Evolutionary conservation across 306 rosid species (phyloP).

Genomic region (Hippophae gyantsensis): DNA sequence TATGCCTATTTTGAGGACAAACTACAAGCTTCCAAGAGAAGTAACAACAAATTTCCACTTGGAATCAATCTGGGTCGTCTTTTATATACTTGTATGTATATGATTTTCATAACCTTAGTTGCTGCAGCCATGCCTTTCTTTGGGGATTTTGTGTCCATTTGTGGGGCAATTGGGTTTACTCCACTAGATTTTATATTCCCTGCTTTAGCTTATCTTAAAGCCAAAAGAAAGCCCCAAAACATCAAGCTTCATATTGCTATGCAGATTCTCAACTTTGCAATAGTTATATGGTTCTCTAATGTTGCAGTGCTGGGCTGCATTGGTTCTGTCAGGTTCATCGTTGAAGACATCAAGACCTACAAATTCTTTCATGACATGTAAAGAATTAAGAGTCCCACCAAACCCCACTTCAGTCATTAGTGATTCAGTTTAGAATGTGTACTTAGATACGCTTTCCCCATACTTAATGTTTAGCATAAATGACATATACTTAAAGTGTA

Average conservation of each 20-base stretch:
- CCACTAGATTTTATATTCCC: conserved; percentile 69
- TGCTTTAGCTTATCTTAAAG: conserved; percentile 63
- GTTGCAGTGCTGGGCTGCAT: conserved; percentile 68
- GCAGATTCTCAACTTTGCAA: conserved; percentile 41
- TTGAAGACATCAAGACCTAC: conserved; percentile 47
- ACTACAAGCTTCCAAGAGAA: conserved; percentile 20
- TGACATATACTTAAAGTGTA: too few relatives aligned
- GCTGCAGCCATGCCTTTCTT: conserved; percentile 76
- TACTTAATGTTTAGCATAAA: too few relatives aligned
- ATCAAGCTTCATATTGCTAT: conserved; percentile 25
- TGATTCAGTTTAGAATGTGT: too few relatives aligned
- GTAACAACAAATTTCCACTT: conserved; percentile 8
- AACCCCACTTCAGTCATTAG: too few relatives aligned
- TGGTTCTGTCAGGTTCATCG: conserved; percentile 55
- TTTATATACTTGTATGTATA: conserved; percentile 33
- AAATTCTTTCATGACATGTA: conserved; percentile 63
- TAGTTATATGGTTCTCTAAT: conserved; percentile 51
- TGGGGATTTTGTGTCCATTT: conserved; percentile 62
- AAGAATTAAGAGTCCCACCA: not conserved
- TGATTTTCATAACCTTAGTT: conserved; percentile 44
- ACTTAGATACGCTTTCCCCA: too few relatives aligned
- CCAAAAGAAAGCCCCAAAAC: conserved; percentile 25
- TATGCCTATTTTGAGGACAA: conserved; percentile 56
- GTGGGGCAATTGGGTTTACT: conserved; percentile 73
- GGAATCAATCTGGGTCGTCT: conserved; percentile 28